Percentiles rank a stretch among this genome's conserved stretches.
These are phyloP conservation scores for Plicaturopsis crispa DNA, from an alignment of 768 basidiomycete genomes.

Conservation along the genomic window DNA sequence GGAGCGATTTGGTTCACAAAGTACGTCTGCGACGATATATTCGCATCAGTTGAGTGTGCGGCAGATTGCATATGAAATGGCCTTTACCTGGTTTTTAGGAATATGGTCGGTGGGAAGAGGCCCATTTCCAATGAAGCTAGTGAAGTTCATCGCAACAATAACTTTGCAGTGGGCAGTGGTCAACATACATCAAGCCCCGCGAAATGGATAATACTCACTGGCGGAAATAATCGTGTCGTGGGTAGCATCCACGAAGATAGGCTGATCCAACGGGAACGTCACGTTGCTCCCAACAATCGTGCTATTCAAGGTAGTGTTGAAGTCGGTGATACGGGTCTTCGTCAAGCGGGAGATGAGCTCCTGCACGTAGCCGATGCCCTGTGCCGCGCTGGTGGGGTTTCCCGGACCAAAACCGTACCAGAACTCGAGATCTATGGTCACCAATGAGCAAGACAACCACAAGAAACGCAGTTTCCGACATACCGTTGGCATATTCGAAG, in stretches of 20 bases:
- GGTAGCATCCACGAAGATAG: constrained; percentile 36
- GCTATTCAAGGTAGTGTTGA: constrained; percentile 38
- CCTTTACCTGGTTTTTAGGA: constrained; percentile 20
- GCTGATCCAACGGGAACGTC: constrained; percentile 26
- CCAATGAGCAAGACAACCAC: constrained; percentile 4
- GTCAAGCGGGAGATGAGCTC: constrained; percentile 37
- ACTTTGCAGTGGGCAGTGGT: constrained; percentile 18
- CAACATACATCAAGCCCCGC: too few species aligned
- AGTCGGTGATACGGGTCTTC: constrained; percentile 24
- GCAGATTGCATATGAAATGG: too few species aligned
- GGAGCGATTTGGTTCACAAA: constrained; percentile 34
- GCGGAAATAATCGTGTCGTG: constrained; percentile 39
- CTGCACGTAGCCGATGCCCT: constrained; percentile 32
- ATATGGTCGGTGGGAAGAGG: constrained; percentile 33
- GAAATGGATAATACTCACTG: constrained; percentile 16
- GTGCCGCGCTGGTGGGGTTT: constrained; percentile 29
- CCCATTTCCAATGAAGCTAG: constrained; percentile 29
- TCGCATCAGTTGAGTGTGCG: neutral
- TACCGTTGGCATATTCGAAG: constrained; percentile 33
- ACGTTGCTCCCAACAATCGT: constrained; percentile 32
- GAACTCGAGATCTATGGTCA: constrained; percentile 12
- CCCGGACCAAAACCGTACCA: constrained; percentile 37
- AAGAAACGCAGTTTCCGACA: constrained; percentile 5
- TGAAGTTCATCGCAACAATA: constrained; percentile 38
- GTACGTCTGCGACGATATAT: constrained; percentile 20